Conservation (phyloP, 139 green algal genomes). For the Yamagishiella unicocca region DNA sequence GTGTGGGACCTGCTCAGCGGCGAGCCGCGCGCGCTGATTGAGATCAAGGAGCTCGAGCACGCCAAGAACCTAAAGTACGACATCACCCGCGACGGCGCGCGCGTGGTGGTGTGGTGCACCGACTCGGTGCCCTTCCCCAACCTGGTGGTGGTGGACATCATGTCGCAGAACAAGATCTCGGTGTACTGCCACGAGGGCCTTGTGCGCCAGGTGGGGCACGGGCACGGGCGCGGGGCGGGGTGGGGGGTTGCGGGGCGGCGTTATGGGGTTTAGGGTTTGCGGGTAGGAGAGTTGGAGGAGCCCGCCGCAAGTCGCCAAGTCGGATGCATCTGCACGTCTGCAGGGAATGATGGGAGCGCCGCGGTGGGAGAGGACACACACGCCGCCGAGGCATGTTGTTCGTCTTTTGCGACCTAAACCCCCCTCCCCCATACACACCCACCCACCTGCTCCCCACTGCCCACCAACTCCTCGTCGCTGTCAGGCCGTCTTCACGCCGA, state of each 20-base stretch:
- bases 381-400: too few relatives aligned
- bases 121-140: conserved; percentile 61
- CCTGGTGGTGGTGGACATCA: conserved; percentile 57
- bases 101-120: conserved; percentile 61
- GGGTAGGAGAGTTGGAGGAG: not conserved
- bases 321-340: too few relatives aligned
- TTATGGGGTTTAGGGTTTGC: not conserved
- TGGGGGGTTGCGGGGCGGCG: not conserved
- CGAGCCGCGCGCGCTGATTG: conserved; percentile 36
- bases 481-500: conserved; percentile 45
- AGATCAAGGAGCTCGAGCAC: conserved; percentile 63
- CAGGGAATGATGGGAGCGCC: too few relatives aligned
- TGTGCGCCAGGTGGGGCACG: conserved; percentile 36
- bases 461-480: not conserved
- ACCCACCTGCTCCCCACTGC: not conserved
- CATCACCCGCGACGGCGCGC: conserved; percentile 56
- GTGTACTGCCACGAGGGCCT: conserved; percentile 66
- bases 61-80: conserved; percentile 67
- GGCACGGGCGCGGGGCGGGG: not conserved
- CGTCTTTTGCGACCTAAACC: too few relatives aligned
- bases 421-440: too few relatives aligned
- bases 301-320: too few relatives aligned
- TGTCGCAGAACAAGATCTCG: conserved; percentile 52
- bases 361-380: too few relatives aligned
- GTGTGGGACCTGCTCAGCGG: conserved; percentile 44